These are phyloP conservation scores for Umbelopsis ramanniana DNA, from an alignment of 192 early-diverging fungal species.

Conservation along the genomic window DNA sequence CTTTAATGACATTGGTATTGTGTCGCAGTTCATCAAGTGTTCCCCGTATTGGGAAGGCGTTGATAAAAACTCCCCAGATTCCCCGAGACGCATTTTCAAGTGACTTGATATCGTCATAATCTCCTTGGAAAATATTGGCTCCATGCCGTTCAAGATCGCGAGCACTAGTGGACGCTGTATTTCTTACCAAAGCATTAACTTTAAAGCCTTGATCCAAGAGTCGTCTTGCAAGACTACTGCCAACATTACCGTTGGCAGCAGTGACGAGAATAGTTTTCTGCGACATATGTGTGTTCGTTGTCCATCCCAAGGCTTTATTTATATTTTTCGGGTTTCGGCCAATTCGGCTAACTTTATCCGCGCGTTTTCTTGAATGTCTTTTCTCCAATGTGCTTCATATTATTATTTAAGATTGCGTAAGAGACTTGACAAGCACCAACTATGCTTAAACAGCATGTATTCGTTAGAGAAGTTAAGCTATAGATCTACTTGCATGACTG, in stretches of 20 bases:
- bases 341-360: too few species aligned
- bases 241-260: background rate
- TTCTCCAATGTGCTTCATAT: too few species aligned
- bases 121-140: background rate
- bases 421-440: too few species aligned
- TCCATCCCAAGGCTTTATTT: too few species aligned
- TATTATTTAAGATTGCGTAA: too few species aligned
- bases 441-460: too few species aligned
- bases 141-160: background rate
- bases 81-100: background rate
- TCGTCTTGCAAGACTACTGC: background rate
- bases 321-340: too few species aligned
- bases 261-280: background rate
- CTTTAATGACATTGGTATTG: background rate
- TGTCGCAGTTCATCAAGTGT: constrained; percentile 5
- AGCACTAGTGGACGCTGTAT: background rate
- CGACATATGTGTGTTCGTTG: too few species aligned
- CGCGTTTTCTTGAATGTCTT: too few species aligned
- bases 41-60: constrained; percentile 22
- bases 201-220: constrained; percentile 2
- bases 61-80: constrained; percentile 29
- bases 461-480: too few species aligned
- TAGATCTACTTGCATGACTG: too few species aligned
- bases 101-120: background rate
- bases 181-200: background rate